Base-by-base conservation (phyloP, 108 stramenopile species). In the Halocafeteria seosinensis region DNA sequence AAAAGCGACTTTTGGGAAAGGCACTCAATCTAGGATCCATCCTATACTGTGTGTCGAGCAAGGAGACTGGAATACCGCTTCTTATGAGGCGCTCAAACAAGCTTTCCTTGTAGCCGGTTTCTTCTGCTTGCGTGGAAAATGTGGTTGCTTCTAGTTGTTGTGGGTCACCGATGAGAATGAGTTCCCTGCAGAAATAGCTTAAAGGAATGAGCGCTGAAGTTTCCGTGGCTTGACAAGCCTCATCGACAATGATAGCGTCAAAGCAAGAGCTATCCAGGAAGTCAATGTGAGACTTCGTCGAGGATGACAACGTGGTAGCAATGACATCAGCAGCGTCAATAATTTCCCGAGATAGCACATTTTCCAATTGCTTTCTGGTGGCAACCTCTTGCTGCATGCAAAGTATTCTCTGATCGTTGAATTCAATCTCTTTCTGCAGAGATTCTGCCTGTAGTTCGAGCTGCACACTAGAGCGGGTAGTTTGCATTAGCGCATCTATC, bases 111-210 rank as follows among this genome's bases (percentile, higher is more conserved):
- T 86, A 92, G 27, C 87, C 88, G 9, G 81, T 74, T 51, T 70
- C 71, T 30, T 82, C 73, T 24, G 87, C 96, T 0, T 81, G 81
- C 30, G 84, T 73, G 36, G 85, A 83, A 62, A 95, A 89, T 1
- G 95, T 87, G 8, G 95, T 97, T 5, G 98, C 94, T 23, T 93
- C 90, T 13, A 99, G 81, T 68, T 99, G 94, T 62, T 90, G 81
- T n/a, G 87, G 90, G 74, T 99, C 98, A 31, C 98, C 98, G 0
- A 97, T 95, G 21, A 92, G 73, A 5, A 94, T 86, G 42, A 84
- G 80, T 71, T 89, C 88, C 1, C 71, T 73, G 4, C 78, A 77
- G n/a, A 88, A 91, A 30, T 90, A 62, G 63, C 85, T 86, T 51
- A 99, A 80, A 2, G 92, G 92, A 36, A 89, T 76, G 30, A 99